phyloP scores from a whole-genome alignment of 805 yeast genomes.

The Sugiyamaella valdiviana region DNA sequence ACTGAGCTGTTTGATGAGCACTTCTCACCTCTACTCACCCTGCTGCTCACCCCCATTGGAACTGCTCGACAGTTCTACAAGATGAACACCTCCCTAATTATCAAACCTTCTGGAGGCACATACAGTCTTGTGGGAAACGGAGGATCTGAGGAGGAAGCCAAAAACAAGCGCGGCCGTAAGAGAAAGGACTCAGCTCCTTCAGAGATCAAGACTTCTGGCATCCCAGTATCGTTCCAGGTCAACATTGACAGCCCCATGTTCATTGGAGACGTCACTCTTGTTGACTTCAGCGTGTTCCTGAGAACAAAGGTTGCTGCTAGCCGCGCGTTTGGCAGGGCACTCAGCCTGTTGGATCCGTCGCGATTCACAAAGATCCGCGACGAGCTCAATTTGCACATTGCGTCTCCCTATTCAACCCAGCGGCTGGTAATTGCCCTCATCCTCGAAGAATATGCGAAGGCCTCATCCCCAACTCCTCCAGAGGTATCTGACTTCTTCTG shows the following conservation, averaged over 20 bases:
- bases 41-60: conserved; percentile 92
- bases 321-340: conserved; percentile 57
- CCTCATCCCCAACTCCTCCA: conserved; percentile 1
- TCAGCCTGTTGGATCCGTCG: conserved; percentile 21
- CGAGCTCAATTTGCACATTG: conserved; percentile 34
- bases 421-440: conserved; percentile 63
- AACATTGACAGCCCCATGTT: conserved; percentile 92
- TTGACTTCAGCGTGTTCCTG: conserved; percentile 68
- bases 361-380: conserved; percentile 13
- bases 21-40: conserved; percentile 51
- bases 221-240: conserved; percentile 34
- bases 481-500: conserved; percentile 14
- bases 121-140: conserved; percentile 23
- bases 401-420: conserved; percentile 72
- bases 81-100: conserved; percentile 67
- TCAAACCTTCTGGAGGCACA: conserved; percentile 70
- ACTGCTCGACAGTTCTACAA: conserved; percentile 80
- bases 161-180: conserved; percentile 15
- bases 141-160: conserved; percentile 19
- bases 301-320: conserved; percentile 74
- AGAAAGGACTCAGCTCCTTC: conserved; percentile 19
- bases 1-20: conserved; percentile 53
- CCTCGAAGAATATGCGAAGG: conserved; percentile 51
- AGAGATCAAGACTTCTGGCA: conserved; percentile 11
- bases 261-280: conserved; percentile 81